These are phyloP conservation scores for Prototheca wickerhamii DNA, from an alignment of 163 green algal species.

Conservation along the genomic window DNA sequence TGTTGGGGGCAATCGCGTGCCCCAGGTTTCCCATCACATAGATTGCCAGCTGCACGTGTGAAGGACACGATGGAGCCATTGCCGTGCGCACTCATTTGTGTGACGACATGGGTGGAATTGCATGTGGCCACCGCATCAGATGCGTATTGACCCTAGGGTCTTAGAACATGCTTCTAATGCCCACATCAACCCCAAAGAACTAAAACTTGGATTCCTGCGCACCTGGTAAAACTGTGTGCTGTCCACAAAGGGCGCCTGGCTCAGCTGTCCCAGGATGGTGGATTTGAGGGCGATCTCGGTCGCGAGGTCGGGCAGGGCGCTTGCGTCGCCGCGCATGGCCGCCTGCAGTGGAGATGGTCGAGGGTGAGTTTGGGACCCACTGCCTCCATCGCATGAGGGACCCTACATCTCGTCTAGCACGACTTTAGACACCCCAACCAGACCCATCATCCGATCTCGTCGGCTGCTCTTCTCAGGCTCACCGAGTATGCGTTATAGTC, in stretches of 20 bases:
- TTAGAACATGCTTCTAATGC: neutral
- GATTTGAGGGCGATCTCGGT: neutral
- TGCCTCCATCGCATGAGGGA: neutral
- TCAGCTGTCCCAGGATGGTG: neutral
- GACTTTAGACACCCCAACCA: neutral
- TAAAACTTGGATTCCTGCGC: neutral
- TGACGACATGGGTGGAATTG: too few species aligned
- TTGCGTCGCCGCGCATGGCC: neutral
- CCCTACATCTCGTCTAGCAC: neutral
- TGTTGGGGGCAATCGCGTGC: too few species aligned
- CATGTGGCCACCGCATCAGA: too few species aligned
- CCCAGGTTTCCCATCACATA: too few species aligned
- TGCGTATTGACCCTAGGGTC: too few species aligned
- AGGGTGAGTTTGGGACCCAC: too few species aligned
- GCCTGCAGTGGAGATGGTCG: neutral
- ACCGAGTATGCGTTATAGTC: slow-evolving; percentile 2
- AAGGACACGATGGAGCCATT: too few species aligned
- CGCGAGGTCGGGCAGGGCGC: neutral
- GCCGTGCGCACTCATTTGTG: too few species aligned
- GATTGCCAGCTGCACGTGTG: too few species aligned
- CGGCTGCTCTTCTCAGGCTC: too few species aligned
- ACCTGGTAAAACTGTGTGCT: neutral
- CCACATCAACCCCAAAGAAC: neutral
- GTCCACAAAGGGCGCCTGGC: neutral
- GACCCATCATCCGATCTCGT: neutral